Evolutionary conservation across 129 eudicot genomes (phyloP).

Genomic region (Flaveria ramosissima): DNA sequence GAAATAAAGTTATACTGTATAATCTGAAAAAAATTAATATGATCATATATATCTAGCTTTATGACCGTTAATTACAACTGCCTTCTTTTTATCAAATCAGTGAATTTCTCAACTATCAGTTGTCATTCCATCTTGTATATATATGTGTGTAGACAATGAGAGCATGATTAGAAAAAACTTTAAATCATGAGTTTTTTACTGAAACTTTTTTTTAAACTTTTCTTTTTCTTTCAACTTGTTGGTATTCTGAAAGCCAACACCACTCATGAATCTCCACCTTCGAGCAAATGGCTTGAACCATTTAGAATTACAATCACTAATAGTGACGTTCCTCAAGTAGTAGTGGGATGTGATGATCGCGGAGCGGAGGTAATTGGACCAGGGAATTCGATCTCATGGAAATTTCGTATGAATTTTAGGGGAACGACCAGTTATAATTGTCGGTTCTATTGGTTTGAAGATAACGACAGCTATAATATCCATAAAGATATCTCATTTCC

Average conservation of each 20-base stretch:
- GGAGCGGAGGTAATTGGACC: not conserved
- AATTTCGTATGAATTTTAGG: constrained; percentile 8
- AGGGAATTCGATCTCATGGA: constrained; percentile 1
- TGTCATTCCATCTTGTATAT: not conserved
- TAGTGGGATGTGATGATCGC: constrained; percentile 8
- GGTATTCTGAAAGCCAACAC: not conserved
- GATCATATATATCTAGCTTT: too few relatives aligned
- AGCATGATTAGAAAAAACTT: not conserved
- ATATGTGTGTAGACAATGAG: not conserved
- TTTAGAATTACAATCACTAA: constrained; percentile 16
- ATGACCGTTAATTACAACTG: not conserved
- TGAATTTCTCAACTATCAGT: not conserved
- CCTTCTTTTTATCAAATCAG: not conserved
- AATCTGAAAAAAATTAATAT: too few relatives aligned
- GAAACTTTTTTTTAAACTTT: not conserved
- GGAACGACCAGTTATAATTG: constrained; percentile 4
- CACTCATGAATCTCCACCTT: not conserved
- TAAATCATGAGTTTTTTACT: not conserved
- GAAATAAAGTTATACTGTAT: too few relatives aligned
- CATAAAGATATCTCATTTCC: not conserved
- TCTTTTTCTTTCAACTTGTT: not conserved
- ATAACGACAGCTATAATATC: not conserved
- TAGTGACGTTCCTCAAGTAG: not conserved
- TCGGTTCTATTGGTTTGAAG: not conserved
- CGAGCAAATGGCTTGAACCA: constrained; percentile 28